Evolutionary conservation across 1,284 basidiomycete species (phyloP), one percentile per base, ranked within the genome.

Genomic region (Ganoderma boninense): DNA sequence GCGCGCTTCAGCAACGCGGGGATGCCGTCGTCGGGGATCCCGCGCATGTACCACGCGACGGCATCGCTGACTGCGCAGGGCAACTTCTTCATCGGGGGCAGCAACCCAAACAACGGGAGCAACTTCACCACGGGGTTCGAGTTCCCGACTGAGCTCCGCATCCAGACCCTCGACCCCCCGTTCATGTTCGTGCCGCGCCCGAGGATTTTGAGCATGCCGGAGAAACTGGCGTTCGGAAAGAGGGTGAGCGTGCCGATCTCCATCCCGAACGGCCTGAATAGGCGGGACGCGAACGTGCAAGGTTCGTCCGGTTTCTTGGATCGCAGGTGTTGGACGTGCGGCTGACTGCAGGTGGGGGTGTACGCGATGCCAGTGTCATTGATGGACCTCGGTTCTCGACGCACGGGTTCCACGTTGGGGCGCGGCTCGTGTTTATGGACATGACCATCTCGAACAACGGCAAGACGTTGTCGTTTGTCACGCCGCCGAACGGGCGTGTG

Each of bases 331-430:
- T n/a, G n/a, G n/a, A n/a, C n/a, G n/a, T n/a, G n/a, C n/a, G n/a
- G n/a, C n/a, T n/a, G n/a, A n/a, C n/a, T n/a, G n/a, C n/a, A n/a
- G n/a, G n/a, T n/a, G n/a, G n/a, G n/a, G n/a, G n/a, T n/a, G n/a
- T n/a, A n/a, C n/a, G n/a, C n/a, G n/a, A n/a, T n/a, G n/a, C n/a
- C n/a, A n/a, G n/a, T n/a, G n/a, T 79, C 82, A 54, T 76, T 87
- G 29, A 85, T 87, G 81, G 85, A 87, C 69, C 79, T 86, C 57
- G 85, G 86, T 18, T 87, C 80, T 84, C 83, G 42, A 81, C 83
- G 13, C 85, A 86, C 72, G 84, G 82, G 2, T 84, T 85, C 80
- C 84, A 86, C 74, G 82, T 82, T 26, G 82, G 82, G 64, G 79
- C 81, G 13, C 84, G 86, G 4, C 77, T 85, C 11, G 86, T 88